Evolutionary conservation across 805 yeast species (phyloP).

Genomic region (Grigorovia yakushimaensis): DNA sequence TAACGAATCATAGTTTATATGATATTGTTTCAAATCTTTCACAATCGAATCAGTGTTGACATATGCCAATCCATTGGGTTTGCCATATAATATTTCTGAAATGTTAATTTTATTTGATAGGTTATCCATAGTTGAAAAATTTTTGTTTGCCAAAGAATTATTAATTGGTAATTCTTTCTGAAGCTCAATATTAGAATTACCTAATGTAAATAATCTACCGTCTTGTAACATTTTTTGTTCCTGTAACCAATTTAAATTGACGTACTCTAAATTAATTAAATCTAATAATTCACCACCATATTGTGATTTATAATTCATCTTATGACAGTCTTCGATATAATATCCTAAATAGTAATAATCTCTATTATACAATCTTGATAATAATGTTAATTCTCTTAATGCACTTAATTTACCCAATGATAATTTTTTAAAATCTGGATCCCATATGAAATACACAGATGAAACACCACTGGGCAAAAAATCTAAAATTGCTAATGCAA

Average conservation of each 20-base stretch:
- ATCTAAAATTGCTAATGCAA: constrained; percentile 73
- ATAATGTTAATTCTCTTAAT: constrained; percentile 53
- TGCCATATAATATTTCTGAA: constrained; percentile 35
- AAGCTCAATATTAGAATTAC: constrained; percentile 2
- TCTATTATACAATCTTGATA: constrained; percentile 31
- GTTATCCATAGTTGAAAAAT: neutral
- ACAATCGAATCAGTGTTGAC: neutral
- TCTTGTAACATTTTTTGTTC: constrained; percentile 10
- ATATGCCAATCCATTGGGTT: constrained; percentile 22
- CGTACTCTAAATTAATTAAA: constrained; percentile 37
- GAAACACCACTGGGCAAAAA: constrained; percentile 68
- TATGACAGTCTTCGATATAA: constrained; percentile 66
- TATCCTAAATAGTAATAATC: constrained; percentile 71
- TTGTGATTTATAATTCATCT: constrained; percentile 72
- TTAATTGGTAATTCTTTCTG: constrained; percentile 3
- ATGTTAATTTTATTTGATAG: constrained; percentile 8
- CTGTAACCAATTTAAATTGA: constrained; percentile 16
- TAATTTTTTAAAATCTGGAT: constrained; percentile 61
- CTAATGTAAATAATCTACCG: constrained; percentile 21
- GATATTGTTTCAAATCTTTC: neutral
- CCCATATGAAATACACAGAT: constrained; percentile 82
- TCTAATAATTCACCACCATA: constrained; percentile 72
- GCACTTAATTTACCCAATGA: constrained; percentile 75
- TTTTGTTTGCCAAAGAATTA: constrained; percentile 1
- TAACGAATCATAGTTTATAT: neutral